Evolutionary conservation across 768 basidiomycete genomes (phyloP).

Genomic region (Holtermanniella nyarrowii): DNA sequence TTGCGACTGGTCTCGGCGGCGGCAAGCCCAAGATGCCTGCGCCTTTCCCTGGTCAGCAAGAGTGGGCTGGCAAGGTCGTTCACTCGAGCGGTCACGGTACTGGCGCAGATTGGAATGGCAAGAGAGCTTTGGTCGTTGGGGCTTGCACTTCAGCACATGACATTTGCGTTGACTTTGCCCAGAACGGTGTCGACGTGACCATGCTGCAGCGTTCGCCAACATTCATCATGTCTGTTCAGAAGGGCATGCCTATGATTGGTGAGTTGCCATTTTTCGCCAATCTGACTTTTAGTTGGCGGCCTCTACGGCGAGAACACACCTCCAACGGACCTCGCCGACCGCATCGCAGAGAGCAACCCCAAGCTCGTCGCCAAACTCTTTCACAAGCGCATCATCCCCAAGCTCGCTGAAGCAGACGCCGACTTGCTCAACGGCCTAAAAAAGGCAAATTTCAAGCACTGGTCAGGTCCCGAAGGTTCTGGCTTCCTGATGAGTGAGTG

Average conservation of each 20-base stretch:
- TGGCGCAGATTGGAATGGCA: conserved; percentile 49
- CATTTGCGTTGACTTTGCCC: conserved; percentile 46
- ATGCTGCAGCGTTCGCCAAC: conserved; percentile 51
- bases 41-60: conserved; percentile 21
- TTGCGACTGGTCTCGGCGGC: conserved; percentile 52
- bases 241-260: conserved; percentile 19
- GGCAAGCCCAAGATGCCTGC: conserved; percentile 46
- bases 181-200: conserved; percentile 46
- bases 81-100: conserved; percentile 26
- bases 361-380: conserved; percentile 40
- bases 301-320: conserved; percentile 49
- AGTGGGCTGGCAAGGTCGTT: conserved; percentile 20
- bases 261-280: background rate
- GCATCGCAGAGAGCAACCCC: conserved; percentile 48
- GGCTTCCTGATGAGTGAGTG: conserved; percentile 44
- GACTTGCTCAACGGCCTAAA: conserved; percentile 23
- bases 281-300: conserved; percentile 12
- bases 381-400: conserved; percentile 42
- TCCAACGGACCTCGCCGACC: conserved; percentile 49
- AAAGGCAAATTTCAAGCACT: conserved; percentile 21
- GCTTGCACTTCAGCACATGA: conserved; percentile 51
- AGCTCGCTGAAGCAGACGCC: conserved; percentile 52
- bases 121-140: conserved; percentile 62
- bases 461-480: conserved; percentile 17
- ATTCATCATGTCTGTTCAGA: conserved; percentile 48